Evolutionary conservation across 805 yeast species (phyloP), one percentile per base, ranked within the genome.

Genomic region (Blastobotrys americana): DNA sequence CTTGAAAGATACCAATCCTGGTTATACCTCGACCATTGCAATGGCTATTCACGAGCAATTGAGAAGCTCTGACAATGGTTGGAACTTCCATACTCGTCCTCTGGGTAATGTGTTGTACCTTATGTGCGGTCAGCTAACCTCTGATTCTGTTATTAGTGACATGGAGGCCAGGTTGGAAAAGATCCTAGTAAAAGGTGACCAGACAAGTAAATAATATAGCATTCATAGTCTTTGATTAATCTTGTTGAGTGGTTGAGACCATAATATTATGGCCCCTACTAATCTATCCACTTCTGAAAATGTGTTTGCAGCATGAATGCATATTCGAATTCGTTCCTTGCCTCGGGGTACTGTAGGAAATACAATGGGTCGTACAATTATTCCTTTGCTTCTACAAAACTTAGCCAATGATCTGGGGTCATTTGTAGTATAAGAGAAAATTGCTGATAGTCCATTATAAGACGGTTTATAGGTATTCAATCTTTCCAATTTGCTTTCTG

Each of bases 321-420:
- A 55, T 8, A 55, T 46, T 10, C 58, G 37, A 3, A 55, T 42
- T 34, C 58, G 21, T 37, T 55, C 58, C n/a, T 44, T 43, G 3
- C 57, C 58, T 25, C 44, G 46, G 8, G 58, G 59, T 4, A 55
- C 58, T 1, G 58, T 55, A 3, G 58, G 58, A 23, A 41, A 50
- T 13, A 55, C 55, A n/a, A 55, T 55, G 1, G 58, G 53, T 23
- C 58, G 40, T 6, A 55, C 54, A 34, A 51, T 44, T 6, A 55
- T 19, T 15, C 58, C 58, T 13, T 36, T 21, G 10, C 35, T 25
- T 39, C 53, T 57, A 37, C 58, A 55, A 19, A 25, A 35, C 4
- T n/a, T 22, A 4, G 58, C 55, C 17, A 55, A 42, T 6, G 37
- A 13, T 16, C 55, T 40, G 3, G 58, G 57, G 5, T 49, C 31